Percentiles rank a stretch among this genome's conserved stretches.
Evolutionary conservation across 805 yeast species (phyloP).

Genomic region (Candida namnaoensis): DNA sequence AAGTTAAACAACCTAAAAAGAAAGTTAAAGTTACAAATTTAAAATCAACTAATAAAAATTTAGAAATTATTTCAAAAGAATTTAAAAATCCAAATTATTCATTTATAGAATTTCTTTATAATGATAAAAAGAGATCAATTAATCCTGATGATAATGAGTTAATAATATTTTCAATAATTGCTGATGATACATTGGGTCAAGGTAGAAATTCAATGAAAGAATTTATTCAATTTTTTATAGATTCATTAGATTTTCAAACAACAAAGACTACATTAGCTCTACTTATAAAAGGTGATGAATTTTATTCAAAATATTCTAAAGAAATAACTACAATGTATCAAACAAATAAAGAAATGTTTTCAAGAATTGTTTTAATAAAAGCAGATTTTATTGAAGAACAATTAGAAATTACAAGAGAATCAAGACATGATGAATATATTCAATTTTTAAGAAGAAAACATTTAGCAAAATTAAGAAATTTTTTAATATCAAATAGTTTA

Average conservation of each 20-base stretch:
- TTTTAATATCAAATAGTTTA: neutral
- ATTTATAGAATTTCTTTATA: neutral
- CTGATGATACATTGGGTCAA: neutral
- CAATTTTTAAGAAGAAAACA: conserved; percentile 16
- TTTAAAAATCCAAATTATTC: neutral
- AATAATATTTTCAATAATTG: conserved; percentile 7
- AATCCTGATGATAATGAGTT: conserved; percentile 8
- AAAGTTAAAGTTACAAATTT: too few relatives aligned
- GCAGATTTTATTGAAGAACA: conserved; percentile 27
- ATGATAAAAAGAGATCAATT: conserved; percentile 1
- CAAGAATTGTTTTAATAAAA: conserved; percentile 19
- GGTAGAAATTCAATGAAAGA: neutral
- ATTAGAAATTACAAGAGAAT: conserved; percentile 6
- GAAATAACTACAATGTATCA: neutral
- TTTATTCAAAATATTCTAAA: too few relatives aligned
- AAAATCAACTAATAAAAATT: too few relatives aligned
- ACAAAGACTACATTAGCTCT: neutral
- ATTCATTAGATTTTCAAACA: neutral
- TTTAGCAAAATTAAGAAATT: neutral
- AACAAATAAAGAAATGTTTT: neutral
- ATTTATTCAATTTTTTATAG: neutral
- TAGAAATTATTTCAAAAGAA: too few relatives aligned
- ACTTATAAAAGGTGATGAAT: neutral
- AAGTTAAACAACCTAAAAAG: too few relatives aligned
- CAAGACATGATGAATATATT: conserved; percentile 9